Evolutionary conservation across 2,329 filamentous ascomycete species (phyloP), one percentile per base, ranked within the genome.

Genomic region (Cordyceps farinosa): DNA sequence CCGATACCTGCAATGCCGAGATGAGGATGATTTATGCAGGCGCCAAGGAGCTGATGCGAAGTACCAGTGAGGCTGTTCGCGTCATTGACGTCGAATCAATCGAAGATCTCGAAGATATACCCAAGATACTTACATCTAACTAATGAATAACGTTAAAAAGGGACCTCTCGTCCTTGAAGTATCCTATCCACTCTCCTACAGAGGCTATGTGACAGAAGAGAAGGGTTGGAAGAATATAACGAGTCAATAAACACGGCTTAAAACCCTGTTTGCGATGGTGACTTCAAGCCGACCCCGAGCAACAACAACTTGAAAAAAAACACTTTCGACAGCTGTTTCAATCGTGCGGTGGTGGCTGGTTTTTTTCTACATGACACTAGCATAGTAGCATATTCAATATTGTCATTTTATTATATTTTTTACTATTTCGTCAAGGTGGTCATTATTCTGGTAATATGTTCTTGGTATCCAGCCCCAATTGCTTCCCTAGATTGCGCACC

Each of bases 11-110:
- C 79, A 97, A 96, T 75, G 86, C 84, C 68, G 90, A 93, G 72
- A 81, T 90, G 72, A 87, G 91, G 69, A 98, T 98, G 95, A 80
- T 95, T 73, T 99, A 98, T 75, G 95, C 95, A 36, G 90, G 93
- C 45, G 95, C 95, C 50, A 97, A 97, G 78, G 95, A 99, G 79
- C 78, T 98, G 75, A 92, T 98, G 89, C 87, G 93, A 67, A 96
- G 91, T 73, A 96, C 91, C 61, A 91, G 91, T 64, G 92, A 97
- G 79, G 93, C 92, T n/a, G 89, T 90, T 61, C 87, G 86, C 69
- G 89, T 98, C 32, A 85, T 99, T 66, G 94, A 98, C 76, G 87
- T 98, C 55, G 87, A 90, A 69, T 87, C 85, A 27, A 84, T 85
- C 3, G 92, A 96, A 61, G 94, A 97, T 61, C 73, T 98, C 69